Conservation (phyloP, 2,329 filamentous ascomycete genomes). For the Didymella segeticola region DNA sequence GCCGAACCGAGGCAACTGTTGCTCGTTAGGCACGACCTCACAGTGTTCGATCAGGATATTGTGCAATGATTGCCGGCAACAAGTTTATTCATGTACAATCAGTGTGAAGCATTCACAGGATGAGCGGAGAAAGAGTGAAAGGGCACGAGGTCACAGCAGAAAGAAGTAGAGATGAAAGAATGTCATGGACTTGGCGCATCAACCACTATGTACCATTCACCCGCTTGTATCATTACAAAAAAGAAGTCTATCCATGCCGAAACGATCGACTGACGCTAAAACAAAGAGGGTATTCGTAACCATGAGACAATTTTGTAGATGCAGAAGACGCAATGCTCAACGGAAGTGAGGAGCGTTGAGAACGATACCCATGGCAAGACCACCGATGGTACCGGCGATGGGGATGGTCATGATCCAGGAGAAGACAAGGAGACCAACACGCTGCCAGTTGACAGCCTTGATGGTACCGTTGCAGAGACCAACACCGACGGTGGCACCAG, state of each 20-base stretch:
- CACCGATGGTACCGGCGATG: conserved; percentile 64
- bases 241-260: conserved; percentile 12
- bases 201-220: conserved; percentile 3
- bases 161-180: background rate
- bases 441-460: conserved; percentile 76
- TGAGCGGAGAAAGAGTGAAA: too few relatives aligned
- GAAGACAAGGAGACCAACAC: conserved; percentile 70
- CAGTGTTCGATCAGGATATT: too few relatives aligned
- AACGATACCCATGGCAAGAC: conserved; percentile 54
- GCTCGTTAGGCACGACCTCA: too few relatives aligned
- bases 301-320: conserved; percentile 10
- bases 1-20: too few relatives aligned
- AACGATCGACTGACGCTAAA: conserved; percentile 10
- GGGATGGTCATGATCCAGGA: conserved; percentile 72
- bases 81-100: too few relatives aligned
- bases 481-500: conserved; percentile 78
- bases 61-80: too few relatives aligned
- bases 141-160: background rate
- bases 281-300: conserved; percentile 18
- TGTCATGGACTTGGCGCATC: background rate
- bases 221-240: conserved; percentile 4
- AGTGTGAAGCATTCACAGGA: too few relatives aligned
- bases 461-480: conserved; percentile 76
- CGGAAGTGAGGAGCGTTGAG: conserved; percentile 66
- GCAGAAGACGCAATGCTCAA: conserved; percentile 13